These are phyloP conservation scores for Cercospora citrullina DNA, from an alignment of 2,329 filamentous ascomycete genomes.

Conservation along the genomic window DNA sequence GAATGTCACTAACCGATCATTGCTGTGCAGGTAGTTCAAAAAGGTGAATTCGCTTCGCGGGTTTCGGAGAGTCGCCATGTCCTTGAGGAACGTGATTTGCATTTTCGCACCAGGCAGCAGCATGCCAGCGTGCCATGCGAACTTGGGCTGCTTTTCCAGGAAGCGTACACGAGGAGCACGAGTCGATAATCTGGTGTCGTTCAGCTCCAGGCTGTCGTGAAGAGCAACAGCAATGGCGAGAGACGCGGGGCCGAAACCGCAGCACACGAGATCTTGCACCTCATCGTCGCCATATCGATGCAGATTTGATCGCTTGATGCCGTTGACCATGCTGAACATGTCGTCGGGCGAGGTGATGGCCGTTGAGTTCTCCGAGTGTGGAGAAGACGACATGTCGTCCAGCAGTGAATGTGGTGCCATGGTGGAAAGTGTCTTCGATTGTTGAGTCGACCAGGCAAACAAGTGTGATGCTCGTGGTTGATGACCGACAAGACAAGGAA, in stretches of 20 bases:
- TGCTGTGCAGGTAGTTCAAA: slow-evolving; percentile 84
- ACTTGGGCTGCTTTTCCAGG: slow-evolving; percentile 78
- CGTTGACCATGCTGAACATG: slow-evolving; percentile 21
- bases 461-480: neutral
- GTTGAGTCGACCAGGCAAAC: neutral
- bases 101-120: slow-evolving; percentile 88
- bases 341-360: slow-evolving; percentile 23
- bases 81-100: slow-evolving; percentile 98
- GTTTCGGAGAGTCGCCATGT: slow-evolving; percentile 84
- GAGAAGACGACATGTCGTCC: slow-evolving; percentile 17
- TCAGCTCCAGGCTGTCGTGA: slow-evolving; percentile 68
- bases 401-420: slow-evolving; percentile 30
- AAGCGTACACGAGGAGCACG: slow-evolving; percentile 73
- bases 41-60: slow-evolving; percentile 92
- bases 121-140: slow-evolving; percentile 96
- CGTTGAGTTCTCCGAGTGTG: slow-evolving; percentile 15
- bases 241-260: slow-evolving; percentile 91
- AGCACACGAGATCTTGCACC: slow-evolving; percentile 80
- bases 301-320: slow-evolving; percentile 38
- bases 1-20: slow-evolving; percentile 82
- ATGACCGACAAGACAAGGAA: neutral
- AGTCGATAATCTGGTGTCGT: slow-evolving; percentile 37
- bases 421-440: slow-evolving; percentile 4
- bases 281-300: slow-evolving; percentile 59
- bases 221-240: slow-evolving; percentile 86